These are phyloP conservation scores for Lipomyces sp. DNA, from an alignment of 805 yeast species.

Conservation along the genomic window DNA sequence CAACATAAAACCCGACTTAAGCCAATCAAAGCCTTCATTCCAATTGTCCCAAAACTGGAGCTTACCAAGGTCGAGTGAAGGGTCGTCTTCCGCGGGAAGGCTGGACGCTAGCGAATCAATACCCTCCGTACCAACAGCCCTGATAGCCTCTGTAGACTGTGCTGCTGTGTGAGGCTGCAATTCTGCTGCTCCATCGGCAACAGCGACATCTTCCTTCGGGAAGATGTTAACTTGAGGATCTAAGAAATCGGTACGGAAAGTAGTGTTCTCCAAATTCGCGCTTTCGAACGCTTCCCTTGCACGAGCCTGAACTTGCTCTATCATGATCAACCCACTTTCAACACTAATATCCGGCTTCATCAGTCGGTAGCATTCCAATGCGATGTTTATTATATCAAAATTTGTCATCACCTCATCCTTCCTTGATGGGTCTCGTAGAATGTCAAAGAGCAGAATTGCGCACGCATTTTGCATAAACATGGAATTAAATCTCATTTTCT, in stretches of 20 bases:
- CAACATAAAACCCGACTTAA: slow-evolving; percentile 34
- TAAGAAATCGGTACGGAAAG: background rate
- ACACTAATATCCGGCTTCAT: slow-evolving; percentile 28
- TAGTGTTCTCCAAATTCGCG: slow-evolving; percentile 13
- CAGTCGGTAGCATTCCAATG: slow-evolving; percentile 33
- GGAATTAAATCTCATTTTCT: slow-evolving; percentile 36
- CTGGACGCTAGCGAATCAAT: background rate
- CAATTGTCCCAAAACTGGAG: slow-evolving; percentile 32
- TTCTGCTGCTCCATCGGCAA: background rate
- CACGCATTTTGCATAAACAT: slow-evolving; percentile 35
- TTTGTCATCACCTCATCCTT: slow-evolving; percentile 31
- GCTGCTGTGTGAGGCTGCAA: background rate
- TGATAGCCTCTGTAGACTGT: background rate
- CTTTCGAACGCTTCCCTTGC: slow-evolving; percentile 31
- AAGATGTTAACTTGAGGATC: background rate
- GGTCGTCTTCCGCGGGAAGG: background rate
- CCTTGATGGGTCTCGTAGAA: slow-evolving; percentile 30
- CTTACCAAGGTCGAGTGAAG: slow-evolving; percentile 6
- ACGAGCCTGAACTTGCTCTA: slow-evolving; percentile 32
- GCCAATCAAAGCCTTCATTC: slow-evolving; percentile 36
- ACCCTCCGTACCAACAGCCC: background rate
- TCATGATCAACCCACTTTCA: slow-evolving; percentile 27
- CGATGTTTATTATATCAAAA: slow-evolving; percentile 35
- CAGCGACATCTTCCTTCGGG: background rate
- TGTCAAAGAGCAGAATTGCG: slow-evolving; percentile 32